These are phyloP conservation scores for Anaeramoeba flamelloides DNA, from an alignment of 78 protist genomes.

Conservation along the genomic window DNA sequence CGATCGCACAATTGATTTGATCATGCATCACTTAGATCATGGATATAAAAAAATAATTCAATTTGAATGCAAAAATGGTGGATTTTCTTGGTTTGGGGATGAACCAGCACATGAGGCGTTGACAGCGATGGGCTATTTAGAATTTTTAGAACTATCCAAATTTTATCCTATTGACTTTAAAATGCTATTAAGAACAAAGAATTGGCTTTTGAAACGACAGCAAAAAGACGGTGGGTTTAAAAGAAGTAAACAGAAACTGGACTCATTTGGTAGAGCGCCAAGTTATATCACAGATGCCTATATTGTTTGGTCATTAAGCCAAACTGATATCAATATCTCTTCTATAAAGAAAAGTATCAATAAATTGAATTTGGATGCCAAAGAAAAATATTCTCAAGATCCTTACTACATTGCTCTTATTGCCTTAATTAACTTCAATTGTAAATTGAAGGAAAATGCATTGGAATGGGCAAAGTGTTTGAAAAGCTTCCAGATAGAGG, in stretches of 20 bases:
- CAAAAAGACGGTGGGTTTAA: slow-evolving; percentile 10
- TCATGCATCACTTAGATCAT: too few species aligned
- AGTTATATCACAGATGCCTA: slow-evolving; percentile 2
- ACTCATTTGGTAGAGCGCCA: slow-evolving; percentile 17
- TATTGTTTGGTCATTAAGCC: slow-evolving; percentile 16
- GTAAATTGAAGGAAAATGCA: too few species aligned
- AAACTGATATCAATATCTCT: too few species aligned
- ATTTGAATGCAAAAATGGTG: slow-evolving; percentile 13
- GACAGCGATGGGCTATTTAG: slow-evolving; percentile 16
- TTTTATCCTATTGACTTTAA: slow-evolving; percentile 4
- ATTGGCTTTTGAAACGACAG: too few species aligned
- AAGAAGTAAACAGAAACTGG: neutral
- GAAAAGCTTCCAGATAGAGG: too few species aligned
- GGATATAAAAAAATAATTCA: slow-evolving; percentile 11
- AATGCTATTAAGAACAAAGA: slow-evolving; percentile 5
- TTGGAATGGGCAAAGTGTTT: too few species aligned
- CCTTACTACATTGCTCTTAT: too few species aligned
- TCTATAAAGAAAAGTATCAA: too few species aligned
- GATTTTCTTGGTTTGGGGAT: slow-evolving; percentile 21
- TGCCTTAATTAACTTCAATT: too few species aligned
- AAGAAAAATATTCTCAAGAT: too few species aligned
- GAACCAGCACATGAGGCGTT: slow-evolving; percentile 19
- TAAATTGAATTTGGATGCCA: too few species aligned
- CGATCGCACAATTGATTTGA: too few species aligned
- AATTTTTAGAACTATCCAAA: slow-evolving; percentile 15